Base-by-base conservation (phyloP, 2,329 filamentous ascomycete species). In the Alternaria triticina region DNA sequence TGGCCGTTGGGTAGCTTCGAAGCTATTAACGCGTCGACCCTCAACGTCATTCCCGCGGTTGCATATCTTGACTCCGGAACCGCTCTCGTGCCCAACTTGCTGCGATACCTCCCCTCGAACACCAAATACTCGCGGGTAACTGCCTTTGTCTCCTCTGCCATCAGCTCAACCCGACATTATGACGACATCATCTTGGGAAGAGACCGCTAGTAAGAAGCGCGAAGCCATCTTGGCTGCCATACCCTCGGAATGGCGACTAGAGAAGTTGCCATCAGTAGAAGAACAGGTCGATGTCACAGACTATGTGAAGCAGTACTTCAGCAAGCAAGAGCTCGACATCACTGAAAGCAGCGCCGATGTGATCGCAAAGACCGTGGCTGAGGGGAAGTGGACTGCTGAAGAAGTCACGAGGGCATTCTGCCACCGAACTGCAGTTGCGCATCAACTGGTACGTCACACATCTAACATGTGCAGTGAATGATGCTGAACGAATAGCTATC, bases 261-360 rank as follows among this genome's bases (percentile, higher is more conserved):
- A 80, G 9, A 74, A 76, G 40, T 73, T 86, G 1, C 87, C 87
- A 2, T 76, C 83, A 2, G 72, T 81, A 0, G 78, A 83, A 54
- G 82, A 89, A 63, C 84, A 88, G 61, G 83, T 82, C 69, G 86
- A 79, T 51, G 76, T 79, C 12, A 78, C 76, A 6, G 61, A 79
- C 13, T 89, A 86, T 66, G 84, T 89, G 46, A 83, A 86, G 28
- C 83, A 88, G 57, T 89, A 83, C 64, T 80, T 90, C 1, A 82
- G 78, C 6, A 60, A 82, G 20, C 74, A 81, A 44, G 88, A 90
- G 69, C 80, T 89, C 12, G 83, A 86, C 45, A 89, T 90, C 61
- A 90, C 88, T 0, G 86, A 89, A 69, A 86, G 84, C 6, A 85
- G 87, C 71, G 86, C 87, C 4, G 82, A 85, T 6, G 85, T 82